These are phyloP conservation scores for Brassica balearica DNA, from an alignment of 441 rosid genomes.

Conservation along the genomic window DNA sequence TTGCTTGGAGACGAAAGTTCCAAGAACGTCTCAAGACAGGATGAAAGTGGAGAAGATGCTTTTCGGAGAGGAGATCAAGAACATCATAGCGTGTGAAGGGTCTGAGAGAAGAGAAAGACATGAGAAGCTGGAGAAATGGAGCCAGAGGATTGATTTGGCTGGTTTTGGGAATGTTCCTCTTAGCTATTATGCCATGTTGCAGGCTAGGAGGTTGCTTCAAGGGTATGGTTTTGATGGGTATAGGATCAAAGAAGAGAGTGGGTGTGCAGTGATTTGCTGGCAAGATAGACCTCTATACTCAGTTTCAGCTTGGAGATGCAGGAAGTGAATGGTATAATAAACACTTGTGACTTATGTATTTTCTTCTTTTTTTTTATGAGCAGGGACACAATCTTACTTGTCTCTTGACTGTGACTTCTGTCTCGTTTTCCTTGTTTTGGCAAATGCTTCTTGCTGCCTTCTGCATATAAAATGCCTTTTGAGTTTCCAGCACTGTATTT, in stretches of 20 bases:
- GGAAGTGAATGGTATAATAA: slow-evolving; percentile 48
- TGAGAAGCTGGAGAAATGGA: slow-evolving; percentile 94
- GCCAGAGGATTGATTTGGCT: slow-evolving; percentile 73
- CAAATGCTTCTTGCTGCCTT: slow-evolving; percentile 30
- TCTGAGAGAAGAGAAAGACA: slow-evolving; percentile 85
- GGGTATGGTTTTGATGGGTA: slow-evolving; percentile 79
- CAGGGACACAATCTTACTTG: slow-evolving; percentile 40
- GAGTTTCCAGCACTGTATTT: background rate
- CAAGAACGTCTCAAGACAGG: slow-evolving; percentile 76
- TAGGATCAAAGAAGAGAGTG: slow-evolving; percentile 83
- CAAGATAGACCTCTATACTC: slow-evolving; percentile 80
- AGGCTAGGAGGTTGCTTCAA: slow-evolving; percentile 73
- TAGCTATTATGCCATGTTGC: slow-evolving; percentile 81
- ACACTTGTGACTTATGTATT: slow-evolving; percentile 24
- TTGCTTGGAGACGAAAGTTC: slow-evolving; percentile 81
- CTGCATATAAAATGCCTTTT: slow-evolving; percentile 35
- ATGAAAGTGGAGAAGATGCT: slow-evolving; percentile 88
- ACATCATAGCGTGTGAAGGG: slow-evolving; percentile 89
- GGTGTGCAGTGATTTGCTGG: slow-evolving; percentile 83
- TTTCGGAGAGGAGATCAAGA: slow-evolving; percentile 93
- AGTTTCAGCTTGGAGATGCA: slow-evolving; percentile 86
- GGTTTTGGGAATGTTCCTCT: slow-evolving; percentile 85
- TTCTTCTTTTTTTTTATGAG: slow-evolving; percentile 28
- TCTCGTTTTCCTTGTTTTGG: slow-evolving; percentile 24
- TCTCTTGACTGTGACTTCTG: slow-evolving; percentile 32